Base-by-base conservation (phyloP, 805 yeast species). In the Kluyveromyces siamensis region DNA sequence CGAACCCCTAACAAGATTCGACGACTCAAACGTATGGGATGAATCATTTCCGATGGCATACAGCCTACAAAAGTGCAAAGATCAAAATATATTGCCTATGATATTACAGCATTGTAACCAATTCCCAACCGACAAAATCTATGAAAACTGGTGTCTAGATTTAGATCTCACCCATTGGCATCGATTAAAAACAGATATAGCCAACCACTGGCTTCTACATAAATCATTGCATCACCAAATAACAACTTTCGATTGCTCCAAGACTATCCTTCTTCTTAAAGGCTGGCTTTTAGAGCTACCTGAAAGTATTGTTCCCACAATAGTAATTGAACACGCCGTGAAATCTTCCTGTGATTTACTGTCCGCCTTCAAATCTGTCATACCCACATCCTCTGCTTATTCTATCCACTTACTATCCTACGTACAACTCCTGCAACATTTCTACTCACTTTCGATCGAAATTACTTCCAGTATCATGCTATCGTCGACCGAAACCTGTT, bases 241-340 rank as follows among this genome's bases (percentile, higher is more conserved):
- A 30, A 11, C 35, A 4, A 30, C 11, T 10, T 8, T 30, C 11
- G 35, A 30, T 13, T 30, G 35, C 14, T 30, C 35, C 11, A 30
- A 30, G 14, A 7, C 35, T 7, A 30, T 41, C 9, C 17, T 25
- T n/a, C 66, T 77, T 17, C 63, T 80, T 50, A 80, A 80, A 55
- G 58, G 76, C 33, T 80, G 79, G 70, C 67, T 81, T 33, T 63
- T 80, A 62, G 86, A 81, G 55, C 61, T 80, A 37, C 84, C 84
- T 0, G 83, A 79, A 53, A 74, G 84, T 27, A 60, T 81, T 25
- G 40, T 58, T 2, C 58, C 61, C 11, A 33, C 51, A 21, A 41
- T 47, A 47, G 38, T 50, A 40, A 25, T n/a, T 25, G 44, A 41
- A 25, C 16, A 41, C 11, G 16, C 30, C 44, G n/a, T 41, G 16